Base-by-base conservation (phyloP, 2,329 filamentous ascomycete genomes). In the Colletotrichum sp. region DNA sequence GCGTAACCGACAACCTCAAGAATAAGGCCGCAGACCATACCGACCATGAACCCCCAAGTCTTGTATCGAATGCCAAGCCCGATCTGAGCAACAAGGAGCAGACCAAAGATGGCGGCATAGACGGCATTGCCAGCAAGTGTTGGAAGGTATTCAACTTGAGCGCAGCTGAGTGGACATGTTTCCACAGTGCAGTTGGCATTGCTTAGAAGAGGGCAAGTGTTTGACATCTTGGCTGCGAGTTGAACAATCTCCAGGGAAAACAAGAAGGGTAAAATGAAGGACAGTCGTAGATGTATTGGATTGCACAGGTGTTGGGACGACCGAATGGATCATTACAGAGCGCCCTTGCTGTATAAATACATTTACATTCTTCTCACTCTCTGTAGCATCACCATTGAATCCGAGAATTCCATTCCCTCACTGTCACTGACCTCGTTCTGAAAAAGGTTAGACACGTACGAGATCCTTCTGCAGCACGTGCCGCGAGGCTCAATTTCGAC, bases 1-100 rank as follows among this genome's bases (percentile, higher is more conserved):
- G 85, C 83, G 72, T 94, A 94, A 8, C 93, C 92, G n/a, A 93
- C 80, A 22, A 93, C 87, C 80, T 93, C 91, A 67, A 87, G 64
- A 7, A 67, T 27, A 27, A 67, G 64, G 28, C 64, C 64, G 39
- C 64, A 67, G 39, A 60, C 28, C 57, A 60, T 60, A 27, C 57
- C 57, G 57, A 60, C 27, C 57, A 60, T 60, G 57, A 60, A 60
- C 15, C 57, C 57, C 57, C 57, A 60, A 19, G 57, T 60, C 57
- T n/a, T 60, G 15, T 30, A 60, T 19, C 57, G 25, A 30, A 60
- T 60, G 8, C 27, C 57, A 30, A 60, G 57, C 9, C 15, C 19
- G 13, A 60, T 16, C 28, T 60, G 57, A 16, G 57, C 57, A 15
- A 60, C 15, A 30, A 60, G 57, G 6, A 60, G 57, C 19, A 60